Evolutionary conservation across 306 rosid species (phyloP), one percentile per base, ranked within the genome.

Genomic region (Hippophae gyantsensis): DNA sequence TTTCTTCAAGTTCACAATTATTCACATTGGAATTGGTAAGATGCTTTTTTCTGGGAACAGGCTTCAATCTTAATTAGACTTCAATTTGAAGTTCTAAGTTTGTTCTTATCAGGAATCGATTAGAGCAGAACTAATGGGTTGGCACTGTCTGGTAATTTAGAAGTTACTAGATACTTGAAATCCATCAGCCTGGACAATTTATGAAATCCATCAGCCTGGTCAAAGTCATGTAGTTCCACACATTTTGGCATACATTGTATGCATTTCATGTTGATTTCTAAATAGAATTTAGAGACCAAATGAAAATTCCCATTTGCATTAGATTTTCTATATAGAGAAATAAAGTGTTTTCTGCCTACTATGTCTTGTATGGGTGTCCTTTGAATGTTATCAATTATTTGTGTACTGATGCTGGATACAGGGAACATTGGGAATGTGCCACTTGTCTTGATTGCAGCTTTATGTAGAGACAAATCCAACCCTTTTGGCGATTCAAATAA

Each of bases 401-500:
- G 46, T 46, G 44, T 57, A 18, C 45, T 42, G 38, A 61, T 54
- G 46, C 62, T 56, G 62, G 61, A 27, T 64, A 25, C 94, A 93
- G 99, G 99, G 49, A 93, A 93, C 78, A 89, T 93, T 72, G 99
- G 99, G 46, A 93, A 93, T 49, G 90, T 93, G 81, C 99, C 99
- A 3, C 97, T 93, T 60, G 99, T 93, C 58, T 80, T 93, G 66
- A 79, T 93, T 65, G 78, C 87, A 38, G 99, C 99, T 70, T 73
- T 93, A 46, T 93, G 99, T 63, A 86, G 94, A 69, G 97, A 89
- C 56, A 67, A 42, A 60, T 67, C 74, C 46, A 93, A 89, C 67
- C 99, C 97, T 62, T 93, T 93, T 46, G 95, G 99, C 45, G 93
- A 88, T 63, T 6, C 72, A 5, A 78, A 69, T 7, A 78, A 69